These are phyloP conservation scores for Wickerhamiella vanderwaltii DNA, from an alignment of 805 yeast genomes.

Conservation along the genomic window DNA sequence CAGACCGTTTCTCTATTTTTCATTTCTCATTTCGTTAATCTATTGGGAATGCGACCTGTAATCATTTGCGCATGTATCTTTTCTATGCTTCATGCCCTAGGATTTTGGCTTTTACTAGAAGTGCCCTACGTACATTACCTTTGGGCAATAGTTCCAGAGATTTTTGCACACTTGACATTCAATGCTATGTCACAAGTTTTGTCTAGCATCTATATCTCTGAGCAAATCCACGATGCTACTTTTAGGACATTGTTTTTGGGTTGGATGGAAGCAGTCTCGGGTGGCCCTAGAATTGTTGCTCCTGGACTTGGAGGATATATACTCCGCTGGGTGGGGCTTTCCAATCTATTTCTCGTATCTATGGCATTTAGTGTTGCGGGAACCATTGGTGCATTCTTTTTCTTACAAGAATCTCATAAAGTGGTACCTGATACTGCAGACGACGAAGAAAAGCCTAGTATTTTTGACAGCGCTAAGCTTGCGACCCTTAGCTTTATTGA, in stretches of 20 bases:
- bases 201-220: not conserved
- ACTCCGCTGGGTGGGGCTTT: not conserved
- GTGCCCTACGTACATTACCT: slow-evolving; percentile 2
- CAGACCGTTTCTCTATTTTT: not conserved
- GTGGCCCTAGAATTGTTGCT: not conserved
- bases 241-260: not conserved
- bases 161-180: not conserved
- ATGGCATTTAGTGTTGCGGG: not conserved
- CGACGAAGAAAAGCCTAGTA: not conserved
- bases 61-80: not conserved
- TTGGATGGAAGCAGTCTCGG: slow-evolving; percentile 2
- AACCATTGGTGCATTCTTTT: not conserved
- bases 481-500: not conserved
- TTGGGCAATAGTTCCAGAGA: not conserved
- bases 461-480: not conserved
- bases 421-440: no score
- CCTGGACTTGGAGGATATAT: not conserved
- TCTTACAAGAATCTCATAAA: not conserved
- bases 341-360: not conserved
- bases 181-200: not conserved
- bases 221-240: not conserved
- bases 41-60: not conserved
- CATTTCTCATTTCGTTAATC: not conserved
- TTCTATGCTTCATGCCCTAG: not conserved
- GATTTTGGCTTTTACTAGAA: not conserved